Percentiles rank a stretch among this genome's conserved stretches.
These are phyloP conservation scores for Vicia sativa DNA, from an alignment of 306 rosid genomes.

Conservation along the genomic window DNA sequence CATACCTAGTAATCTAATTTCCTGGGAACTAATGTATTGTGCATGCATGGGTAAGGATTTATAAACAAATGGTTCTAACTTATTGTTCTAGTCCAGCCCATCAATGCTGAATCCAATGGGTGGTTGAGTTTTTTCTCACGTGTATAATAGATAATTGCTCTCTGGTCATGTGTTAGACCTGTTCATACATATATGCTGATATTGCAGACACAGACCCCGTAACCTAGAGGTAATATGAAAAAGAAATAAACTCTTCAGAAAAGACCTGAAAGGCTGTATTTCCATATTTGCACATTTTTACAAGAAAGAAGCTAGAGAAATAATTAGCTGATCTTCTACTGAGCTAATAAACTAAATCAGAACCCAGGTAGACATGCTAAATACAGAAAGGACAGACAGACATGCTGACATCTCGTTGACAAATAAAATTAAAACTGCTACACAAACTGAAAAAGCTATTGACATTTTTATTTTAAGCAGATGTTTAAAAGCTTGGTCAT, in stretches of 20 bases:
- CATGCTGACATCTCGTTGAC: slow-evolving; percentile 20
- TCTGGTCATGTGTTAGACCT: background rate
- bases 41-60: background rate
- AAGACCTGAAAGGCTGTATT: background rate
- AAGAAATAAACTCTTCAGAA: background rate
- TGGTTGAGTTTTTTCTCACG: background rate
- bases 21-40: slow-evolving; percentile 9
- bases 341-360: background rate
- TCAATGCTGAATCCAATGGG: background rate
- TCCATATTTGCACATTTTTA: background rate
- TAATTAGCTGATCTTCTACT: background rate
- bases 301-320: background rate
- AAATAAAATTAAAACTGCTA: slow-evolving; percentile 7
- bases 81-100: background rate
- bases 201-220: background rate
- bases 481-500: slow-evolving; percentile 8
- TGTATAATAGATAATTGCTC: background rate
- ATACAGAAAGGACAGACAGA: slow-evolving; percentile 14
- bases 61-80: background rate
- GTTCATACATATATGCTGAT: slow-evolving; percentile 4
- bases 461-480: slow-evolving; percentile 31
- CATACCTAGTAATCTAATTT: slow-evolving; percentile 1
- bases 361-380: slow-evolving; percentile 4
- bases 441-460: slow-evolving; percentile 14
- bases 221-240: slow-evolving; percentile 5